Evolutionary conservation across 2,329 filamentous ascomycete genomes (phyloP).

Genomic region (Colletotrichum abscissum): DNA sequence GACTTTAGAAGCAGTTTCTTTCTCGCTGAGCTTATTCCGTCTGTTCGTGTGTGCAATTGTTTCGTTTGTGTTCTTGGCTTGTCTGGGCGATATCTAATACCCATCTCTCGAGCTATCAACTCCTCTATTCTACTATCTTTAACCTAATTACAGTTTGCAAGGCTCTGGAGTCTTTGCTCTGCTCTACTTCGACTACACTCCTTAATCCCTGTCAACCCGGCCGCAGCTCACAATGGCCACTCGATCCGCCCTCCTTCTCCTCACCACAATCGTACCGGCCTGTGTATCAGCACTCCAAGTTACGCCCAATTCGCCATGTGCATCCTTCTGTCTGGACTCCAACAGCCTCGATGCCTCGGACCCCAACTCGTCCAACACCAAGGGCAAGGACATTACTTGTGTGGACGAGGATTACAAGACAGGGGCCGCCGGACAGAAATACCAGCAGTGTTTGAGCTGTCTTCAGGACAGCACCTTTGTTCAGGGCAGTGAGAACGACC

Average conservation of each 20-base stretch:
- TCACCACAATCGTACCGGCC: slow-evolving; percentile 44
- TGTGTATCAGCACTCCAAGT: slow-evolving; percentile 55
- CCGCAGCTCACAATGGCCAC: slow-evolving; percentile 31
- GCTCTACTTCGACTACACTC: slow-evolving; percentile 15
- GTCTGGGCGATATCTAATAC: slow-evolving; percentile 11
- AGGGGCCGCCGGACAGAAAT: slow-evolving; percentile 54
- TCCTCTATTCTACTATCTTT: slow-evolving; percentile 2
- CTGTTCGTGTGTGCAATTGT: not conserved
- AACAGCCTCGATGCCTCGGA: slow-evolving; percentile 54
- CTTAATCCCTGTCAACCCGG: not conserved
- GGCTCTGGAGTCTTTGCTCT: slow-evolving; percentile 28
- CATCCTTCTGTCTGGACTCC: slow-evolving; percentile 60
- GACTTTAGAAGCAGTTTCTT: not conserved
- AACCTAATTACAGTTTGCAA: slow-evolving; percentile 14
- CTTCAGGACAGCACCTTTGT: slow-evolving; percentile 62
- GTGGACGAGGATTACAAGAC: slow-evolving; percentile 55
- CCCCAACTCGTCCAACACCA: slow-evolving; percentile 58
- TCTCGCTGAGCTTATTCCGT: slow-evolving; percentile 1
- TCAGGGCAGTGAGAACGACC: slow-evolving; percentile 61
- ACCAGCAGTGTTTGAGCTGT: slow-evolving; percentile 62
- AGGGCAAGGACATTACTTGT: slow-evolving; percentile 59
- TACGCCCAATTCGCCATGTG: slow-evolving; percentile 65
- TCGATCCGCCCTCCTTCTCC: slow-evolving; percentile 37
- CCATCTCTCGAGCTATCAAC: slow-evolving; percentile 8
- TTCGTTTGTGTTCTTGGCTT: slow-evolving; percentile 10